These are phyloP conservation scores for Candida bentonensis DNA, from an alignment of 805 yeast genomes.

Conservation along the genomic window DNA sequence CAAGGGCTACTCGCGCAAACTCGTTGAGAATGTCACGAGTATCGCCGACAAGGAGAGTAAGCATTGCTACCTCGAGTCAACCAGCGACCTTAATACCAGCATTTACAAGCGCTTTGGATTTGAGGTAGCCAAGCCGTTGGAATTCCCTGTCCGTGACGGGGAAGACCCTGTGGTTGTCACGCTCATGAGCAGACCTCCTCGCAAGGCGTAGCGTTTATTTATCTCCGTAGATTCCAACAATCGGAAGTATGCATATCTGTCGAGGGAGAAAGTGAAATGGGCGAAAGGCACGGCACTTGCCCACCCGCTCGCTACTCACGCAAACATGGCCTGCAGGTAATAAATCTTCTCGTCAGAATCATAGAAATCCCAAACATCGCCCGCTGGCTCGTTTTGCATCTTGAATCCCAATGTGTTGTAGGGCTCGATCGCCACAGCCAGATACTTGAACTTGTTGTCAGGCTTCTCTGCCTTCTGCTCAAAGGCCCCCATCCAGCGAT, in stretches of 20 bases:
- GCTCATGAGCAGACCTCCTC: background rate
- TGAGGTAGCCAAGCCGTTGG: conserved; percentile 5
- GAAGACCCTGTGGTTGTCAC: background rate
- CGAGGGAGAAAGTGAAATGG: no score
- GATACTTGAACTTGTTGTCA: conserved; percentile 42
- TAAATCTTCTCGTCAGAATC: conserved; percentile 48
- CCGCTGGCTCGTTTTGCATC: conserved; percentile 48
- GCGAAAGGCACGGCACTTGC: no score
- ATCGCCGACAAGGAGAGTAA: conserved; percentile 24
- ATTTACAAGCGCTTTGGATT: conserved; percentile 45
- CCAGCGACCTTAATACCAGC: conserved; percentile 38
- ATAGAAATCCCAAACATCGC: conserved; percentile 47
- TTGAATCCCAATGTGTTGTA: conserved; percentile 70
- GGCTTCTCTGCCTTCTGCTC: conserved; percentile 45
- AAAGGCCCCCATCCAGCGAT: conserved; percentile 62
- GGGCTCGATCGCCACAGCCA: conserved; percentile 80
- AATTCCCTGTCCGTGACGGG: background rate
- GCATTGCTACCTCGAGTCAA: conserved; percentile 39
- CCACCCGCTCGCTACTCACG: background rate
- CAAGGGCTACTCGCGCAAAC: conserved; percentile 39
- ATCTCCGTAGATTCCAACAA: no score
- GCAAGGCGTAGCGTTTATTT: background rate
- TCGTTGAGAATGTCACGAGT: conserved; percentile 36
- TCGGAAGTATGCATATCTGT: no score
- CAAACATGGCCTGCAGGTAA: conserved; percentile 35